Evolutionary conservation across 2,329 filamentous ascomycete genomes (phyloP).

Genomic region (Cladosporium sp.): DNA sequence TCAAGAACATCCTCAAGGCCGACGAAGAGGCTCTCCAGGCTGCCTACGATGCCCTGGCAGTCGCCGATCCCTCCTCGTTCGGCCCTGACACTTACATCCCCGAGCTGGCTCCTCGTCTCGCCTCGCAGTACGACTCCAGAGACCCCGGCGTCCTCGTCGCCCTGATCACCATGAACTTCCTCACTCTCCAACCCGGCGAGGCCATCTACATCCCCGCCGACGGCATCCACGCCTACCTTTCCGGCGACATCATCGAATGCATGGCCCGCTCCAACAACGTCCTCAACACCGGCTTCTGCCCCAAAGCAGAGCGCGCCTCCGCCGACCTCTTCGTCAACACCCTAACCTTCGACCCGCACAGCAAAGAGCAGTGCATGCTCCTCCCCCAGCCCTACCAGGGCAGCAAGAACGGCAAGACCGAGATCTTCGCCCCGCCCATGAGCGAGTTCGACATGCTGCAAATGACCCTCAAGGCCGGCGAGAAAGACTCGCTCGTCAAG

Average conservation of each 20-base stretch:
- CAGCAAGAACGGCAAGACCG: slow-evolving; percentile 60
- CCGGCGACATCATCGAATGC: slow-evolving; percentile 74
- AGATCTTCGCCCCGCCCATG: slow-evolving; percentile 65
- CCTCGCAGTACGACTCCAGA: slow-evolving; percentile 60
- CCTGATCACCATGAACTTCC: slow-evolving; percentile 72
- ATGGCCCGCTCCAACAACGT: slow-evolving; percentile 78
- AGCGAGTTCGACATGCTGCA: slow-evolving; percentile 71
- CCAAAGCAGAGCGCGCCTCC: slow-evolving; percentile 62
- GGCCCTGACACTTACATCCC: slow-evolving; percentile 57
- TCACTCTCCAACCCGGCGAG: slow-evolving; percentile 65
- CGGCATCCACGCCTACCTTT: slow-evolving; percentile 72
- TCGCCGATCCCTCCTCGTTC: slow-evolving; percentile 51
- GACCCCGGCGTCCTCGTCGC: slow-evolving; percentile 71
- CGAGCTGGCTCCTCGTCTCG: slow-evolving; percentile 64
- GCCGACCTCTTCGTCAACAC: slow-evolving; percentile 64
- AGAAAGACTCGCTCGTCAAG: slow-evolving; percentile 58
- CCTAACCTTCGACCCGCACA: slow-evolving; percentile 65
- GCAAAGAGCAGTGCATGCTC: slow-evolving; percentile 57
- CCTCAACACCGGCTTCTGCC: slow-evolving; percentile 73
- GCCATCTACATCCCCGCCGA: slow-evolving; percentile 71
- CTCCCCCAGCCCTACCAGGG: slow-evolving; percentile 38
- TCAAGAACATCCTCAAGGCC: slow-evolving; percentile 56
- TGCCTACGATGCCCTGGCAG: slow-evolving; percentile 54
- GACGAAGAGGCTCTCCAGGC: slow-evolving; percentile 54
- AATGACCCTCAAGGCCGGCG: slow-evolving; percentile 56